Conservation (phyloP, 495 filamentous ascomycete species). For the Tuber melanosporum region DNA sequence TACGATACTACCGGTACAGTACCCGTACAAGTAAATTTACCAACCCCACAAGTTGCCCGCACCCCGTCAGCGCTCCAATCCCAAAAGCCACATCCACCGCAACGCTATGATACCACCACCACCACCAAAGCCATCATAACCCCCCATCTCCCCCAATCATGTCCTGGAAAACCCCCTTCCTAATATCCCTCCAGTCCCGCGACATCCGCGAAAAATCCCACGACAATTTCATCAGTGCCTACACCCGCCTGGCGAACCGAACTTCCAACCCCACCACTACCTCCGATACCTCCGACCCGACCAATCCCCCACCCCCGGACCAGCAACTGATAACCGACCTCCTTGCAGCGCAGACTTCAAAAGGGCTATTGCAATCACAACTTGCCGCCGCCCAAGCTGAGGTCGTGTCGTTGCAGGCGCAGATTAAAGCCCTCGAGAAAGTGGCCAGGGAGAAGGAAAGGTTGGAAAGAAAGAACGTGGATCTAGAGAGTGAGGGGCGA, state of each 20-base stretch:
- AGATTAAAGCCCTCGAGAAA: slow-evolving; percentile 51
- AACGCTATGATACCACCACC: neutral
- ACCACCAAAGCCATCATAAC: slow-evolving; percentile 18
- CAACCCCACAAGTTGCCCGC: too few species aligned
- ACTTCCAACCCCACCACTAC: slow-evolving; percentile 13
- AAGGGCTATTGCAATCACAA: slow-evolving; percentile 57
- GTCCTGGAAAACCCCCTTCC: slow-evolving; percentile 55
- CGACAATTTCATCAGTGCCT: slow-evolving; percentile 52
- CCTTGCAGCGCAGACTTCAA: slow-evolving; percentile 66
- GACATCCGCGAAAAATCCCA: slow-evolving; percentile 57
- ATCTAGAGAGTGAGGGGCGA: slow-evolving; percentile 76
- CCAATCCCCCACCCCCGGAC: neutral
- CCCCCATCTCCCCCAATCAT: slow-evolving; percentile 31
- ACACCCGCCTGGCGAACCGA: slow-evolving; percentile 43
- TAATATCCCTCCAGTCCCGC: slow-evolving; percentile 50
- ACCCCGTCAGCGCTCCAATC: neutral
- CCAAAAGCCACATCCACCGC: neutral
- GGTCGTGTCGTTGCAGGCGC: slow-evolving; percentile 14
- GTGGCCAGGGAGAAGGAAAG: slow-evolving; percentile 58
- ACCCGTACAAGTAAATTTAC: too few species aligned
- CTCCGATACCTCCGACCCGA: neutral
- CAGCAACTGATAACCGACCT: slow-evolving; percentile 49
- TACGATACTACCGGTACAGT: too few species aligned
- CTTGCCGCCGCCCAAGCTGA: slow-evolving; percentile 53
- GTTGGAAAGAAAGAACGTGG: slow-evolving; percentile 59